These are phyloP conservation scores for Simplicillium sp. DNA, from an alignment of 2,329 filamentous ascomycete genomes.

Conservation along the genomic window DNA sequence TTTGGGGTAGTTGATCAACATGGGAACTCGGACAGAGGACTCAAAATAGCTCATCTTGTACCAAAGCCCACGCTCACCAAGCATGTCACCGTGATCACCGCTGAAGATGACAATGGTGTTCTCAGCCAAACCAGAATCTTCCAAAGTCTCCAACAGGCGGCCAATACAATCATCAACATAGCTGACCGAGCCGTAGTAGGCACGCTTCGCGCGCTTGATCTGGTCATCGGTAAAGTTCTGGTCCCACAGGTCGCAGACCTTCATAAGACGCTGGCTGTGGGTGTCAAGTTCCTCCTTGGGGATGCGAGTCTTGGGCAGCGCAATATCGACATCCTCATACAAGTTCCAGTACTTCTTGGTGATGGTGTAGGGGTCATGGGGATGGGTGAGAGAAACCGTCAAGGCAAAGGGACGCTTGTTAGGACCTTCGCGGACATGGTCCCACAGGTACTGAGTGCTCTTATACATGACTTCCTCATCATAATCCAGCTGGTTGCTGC, in stretches of 20 bases:
- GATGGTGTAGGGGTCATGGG: conserved; percentile 92
- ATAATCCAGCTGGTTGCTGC: conserved; percentile 92
- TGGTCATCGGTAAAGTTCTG: conserved; percentile 77
- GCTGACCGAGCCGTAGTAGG: conserved; percentile 88
- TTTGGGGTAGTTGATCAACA: conserved; percentile 73
- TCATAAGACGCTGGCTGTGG: conserved; percentile 78
- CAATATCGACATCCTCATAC: conserved; percentile 83
- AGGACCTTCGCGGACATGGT: conserved; percentile 74
- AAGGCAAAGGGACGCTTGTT: conserved; percentile 71
- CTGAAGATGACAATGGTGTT: conserved; percentile 90
- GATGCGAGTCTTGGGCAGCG: conserved; percentile 68
- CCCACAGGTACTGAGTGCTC: conserved; percentile 81
- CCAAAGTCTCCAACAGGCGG: conserved; percentile 66
- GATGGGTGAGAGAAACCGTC: conserved; percentile 88
- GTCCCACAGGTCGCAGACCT: conserved; percentile 80
- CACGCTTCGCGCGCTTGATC: conserved; percentile 73
- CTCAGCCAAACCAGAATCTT: conserved; percentile 69
- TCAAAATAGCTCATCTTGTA: conserved; percentile 99
- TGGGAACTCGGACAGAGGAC: conserved; percentile 78
- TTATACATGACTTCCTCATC: conserved; percentile 95
- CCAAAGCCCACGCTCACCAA: conserved; percentile 86
- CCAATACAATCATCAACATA: conserved; percentile 93
- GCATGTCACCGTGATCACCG: conserved; percentile 92
- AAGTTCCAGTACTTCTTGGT: conserved; percentile 88
- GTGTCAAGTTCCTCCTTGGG: conserved; percentile 74